phyloP scores from a whole-genome alignment of 495 filamentous ascomycete genomes.

The Pyrenula aspistea region DNA sequence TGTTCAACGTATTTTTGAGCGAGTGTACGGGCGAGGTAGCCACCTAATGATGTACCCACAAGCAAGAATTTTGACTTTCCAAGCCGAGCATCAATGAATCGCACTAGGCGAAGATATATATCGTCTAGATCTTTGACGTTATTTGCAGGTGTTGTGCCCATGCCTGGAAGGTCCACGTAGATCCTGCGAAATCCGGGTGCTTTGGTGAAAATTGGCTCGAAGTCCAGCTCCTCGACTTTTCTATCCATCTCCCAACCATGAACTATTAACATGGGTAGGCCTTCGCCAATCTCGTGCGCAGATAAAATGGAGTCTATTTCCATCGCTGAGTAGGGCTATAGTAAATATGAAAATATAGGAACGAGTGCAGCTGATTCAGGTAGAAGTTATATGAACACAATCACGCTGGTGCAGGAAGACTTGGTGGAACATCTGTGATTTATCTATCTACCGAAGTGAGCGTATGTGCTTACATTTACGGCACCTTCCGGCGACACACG shows the following conservation, averaged over 20 bases:
- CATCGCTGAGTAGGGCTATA: slow-evolving; percentile 1
- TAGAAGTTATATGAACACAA: not conserved
- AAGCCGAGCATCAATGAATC: slow-evolving; percentile 19
- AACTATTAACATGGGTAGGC: slow-evolving; percentile 18
- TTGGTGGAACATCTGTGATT: too few species aligned
- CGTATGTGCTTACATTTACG: too few species aligned
- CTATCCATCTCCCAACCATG: slow-evolving; percentile 18
- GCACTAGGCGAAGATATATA: slow-evolving; percentile 14
- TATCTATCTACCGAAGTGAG: too few species aligned
- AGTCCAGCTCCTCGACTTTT: slow-evolving; percentile 16
- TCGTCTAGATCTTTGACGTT: slow-evolving; percentile 17
- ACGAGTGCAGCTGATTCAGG: slow-evolving; percentile 1
- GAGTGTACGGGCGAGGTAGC: slow-evolving; percentile 18
- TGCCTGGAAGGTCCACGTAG: slow-evolving; percentile 21
- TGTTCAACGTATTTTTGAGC: slow-evolving; percentile 16
- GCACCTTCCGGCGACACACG: too few species aligned
- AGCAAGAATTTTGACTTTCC: slow-evolving; percentile 14
- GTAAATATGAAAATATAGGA: slow-evolving; percentile 2
- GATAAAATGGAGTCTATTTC: slow-evolving; percentile 12
- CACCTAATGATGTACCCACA: slow-evolving; percentile 18
- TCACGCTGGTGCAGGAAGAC: too few species aligned
- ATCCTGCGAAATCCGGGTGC: slow-evolving; percentile 14
- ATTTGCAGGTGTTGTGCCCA: slow-evolving; percentile 18
- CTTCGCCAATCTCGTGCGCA: slow-evolving; percentile 17
- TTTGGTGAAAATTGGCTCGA: slow-evolving; percentile 20